Conservation (phyloP, 2,329 filamentous ascomycete species). For the Graphilbum ipis-grandicollis region DNA sequence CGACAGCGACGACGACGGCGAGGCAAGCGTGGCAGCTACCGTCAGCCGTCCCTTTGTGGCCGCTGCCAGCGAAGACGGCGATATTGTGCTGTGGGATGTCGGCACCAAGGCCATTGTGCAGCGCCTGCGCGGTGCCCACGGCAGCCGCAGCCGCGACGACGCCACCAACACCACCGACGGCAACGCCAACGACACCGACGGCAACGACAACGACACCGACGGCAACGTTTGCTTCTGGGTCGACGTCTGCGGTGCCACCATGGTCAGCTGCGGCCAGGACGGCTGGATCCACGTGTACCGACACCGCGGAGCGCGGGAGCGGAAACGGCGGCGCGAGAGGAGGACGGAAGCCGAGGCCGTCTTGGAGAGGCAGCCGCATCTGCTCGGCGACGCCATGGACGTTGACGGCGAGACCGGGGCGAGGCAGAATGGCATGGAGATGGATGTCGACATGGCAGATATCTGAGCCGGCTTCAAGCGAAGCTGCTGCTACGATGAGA, state of each 20-base stretch:
- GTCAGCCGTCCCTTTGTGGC: slow-evolving; percentile 41
- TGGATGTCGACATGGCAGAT: too few species aligned
- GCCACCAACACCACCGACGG: too few species aligned
- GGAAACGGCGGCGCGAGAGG: background rate
- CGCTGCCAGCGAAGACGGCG: slow-evolving; percentile 75
- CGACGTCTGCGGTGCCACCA: slow-evolving; percentile 36
- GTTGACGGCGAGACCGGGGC: too few species aligned
- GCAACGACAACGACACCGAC: too few species aligned
- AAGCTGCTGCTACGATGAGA: too few species aligned
- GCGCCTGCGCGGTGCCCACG: slow-evolving; percentile 31
- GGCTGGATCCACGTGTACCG: slow-evolving; percentile 32
- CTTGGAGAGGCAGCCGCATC: too few species aligned
- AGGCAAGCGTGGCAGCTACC: background rate
- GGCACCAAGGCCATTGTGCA: slow-evolving; percentile 71
- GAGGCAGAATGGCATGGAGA: too few species aligned
- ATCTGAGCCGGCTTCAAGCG: too few species aligned
- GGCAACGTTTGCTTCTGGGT: slow-evolving; percentile 49
- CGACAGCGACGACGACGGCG: slow-evolving; percentile 1
- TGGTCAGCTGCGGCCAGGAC: slow-evolving; percentile 41
- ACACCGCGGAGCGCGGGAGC: slow-evolving; percentile 8
- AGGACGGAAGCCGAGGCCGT: background rate
- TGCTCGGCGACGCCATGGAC: too few species aligned
- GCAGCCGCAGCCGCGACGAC: too few species aligned
- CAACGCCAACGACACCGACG: too few species aligned
- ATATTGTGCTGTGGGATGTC: slow-evolving; percentile 80